Percentiles rank a stretch among this genome's conserved stretches.
phyloP scores from a whole-genome alignment of 768 basidiomycete species.

The Hygrocybe coccinea region DNA sequence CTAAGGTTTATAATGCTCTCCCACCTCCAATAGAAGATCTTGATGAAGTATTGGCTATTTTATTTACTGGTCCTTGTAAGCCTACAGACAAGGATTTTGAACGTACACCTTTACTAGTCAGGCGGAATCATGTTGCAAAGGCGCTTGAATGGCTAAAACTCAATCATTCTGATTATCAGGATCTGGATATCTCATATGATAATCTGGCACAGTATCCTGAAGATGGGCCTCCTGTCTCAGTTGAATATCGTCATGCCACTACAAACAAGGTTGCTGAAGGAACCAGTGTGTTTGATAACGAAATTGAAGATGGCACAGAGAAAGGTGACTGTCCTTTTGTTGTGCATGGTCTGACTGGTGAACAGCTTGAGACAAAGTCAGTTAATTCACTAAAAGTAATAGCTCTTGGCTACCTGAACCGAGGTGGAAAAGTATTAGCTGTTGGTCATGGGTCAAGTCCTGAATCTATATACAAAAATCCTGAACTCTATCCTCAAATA shows the following conservation, averaged over 20 bases:
- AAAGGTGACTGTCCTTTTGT: constrained; percentile 32
- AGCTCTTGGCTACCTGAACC: constrained; percentile 20
- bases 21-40: no score
- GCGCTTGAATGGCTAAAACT: constrained; percentile 33
- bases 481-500: constrained; percentile 21
- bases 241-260: constrained; percentile 18
- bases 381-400: constrained; percentile 14
- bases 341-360: constrained; percentile 25
- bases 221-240: constrained; percentile 13
- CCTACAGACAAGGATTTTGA: constrained; percentile 25
- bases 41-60: no score
- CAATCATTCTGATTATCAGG: constrained; percentile 30
- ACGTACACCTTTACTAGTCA: not conserved
- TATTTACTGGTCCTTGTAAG: constrained; percentile 22
- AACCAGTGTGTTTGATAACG: constrained; percentile 9
- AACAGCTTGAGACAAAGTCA: constrained; percentile 8
- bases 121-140: constrained; percentile 16
- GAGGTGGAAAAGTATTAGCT: constrained; percentile 13
- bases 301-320: constrained; percentile 19
- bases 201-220: constrained; percentile 20
- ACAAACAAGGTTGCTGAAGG: constrained; percentile 7
- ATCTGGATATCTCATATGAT: constrained; percentile 25
- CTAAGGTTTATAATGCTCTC: constrained; percentile 24
- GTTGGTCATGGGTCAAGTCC: constrained; percentile 16
- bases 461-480: constrained; percentile 27